Percentiles rank a stretch among this genome's conserved stretches.
These are phyloP conservation scores for Globisporangium paroecandrum DNA, from an alignment of 352 stramenopile species.

Conservation along the genomic window DNA sequence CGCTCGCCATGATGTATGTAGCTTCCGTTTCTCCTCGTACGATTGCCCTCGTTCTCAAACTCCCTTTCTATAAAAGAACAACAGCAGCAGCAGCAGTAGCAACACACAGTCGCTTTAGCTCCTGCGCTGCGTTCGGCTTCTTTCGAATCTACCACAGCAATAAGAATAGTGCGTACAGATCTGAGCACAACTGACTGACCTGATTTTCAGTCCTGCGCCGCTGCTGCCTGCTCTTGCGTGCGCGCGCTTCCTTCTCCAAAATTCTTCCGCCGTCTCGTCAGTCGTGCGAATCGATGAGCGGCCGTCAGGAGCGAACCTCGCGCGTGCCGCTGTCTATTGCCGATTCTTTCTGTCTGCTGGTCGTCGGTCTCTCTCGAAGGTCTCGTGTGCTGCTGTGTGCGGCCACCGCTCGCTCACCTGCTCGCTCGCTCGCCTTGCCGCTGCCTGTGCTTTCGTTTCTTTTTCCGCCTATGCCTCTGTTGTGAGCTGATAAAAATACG, in stretches of 20 bases:
- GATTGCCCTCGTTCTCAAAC: background rate
- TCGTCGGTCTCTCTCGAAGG: background rate
- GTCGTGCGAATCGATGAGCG: background rate
- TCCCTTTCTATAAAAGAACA: conserved; percentile 9
- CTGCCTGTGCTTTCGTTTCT: conserved; percentile 6
- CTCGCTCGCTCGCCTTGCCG: background rate
- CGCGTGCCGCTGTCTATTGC: background rate
- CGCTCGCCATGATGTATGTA: conserved; percentile 1
- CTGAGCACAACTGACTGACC: background rate
- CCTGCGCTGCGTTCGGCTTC: background rate
- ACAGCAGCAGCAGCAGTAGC: background rate
- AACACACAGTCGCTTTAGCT: background rate
- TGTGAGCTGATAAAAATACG: conserved; percentile 7
- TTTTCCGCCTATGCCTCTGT: conserved; percentile 6
- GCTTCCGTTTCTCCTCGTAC: conserved; percentile 2
- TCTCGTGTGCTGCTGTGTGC: too few species aligned
- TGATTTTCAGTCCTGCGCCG: background rate
- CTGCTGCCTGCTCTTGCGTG: background rate
- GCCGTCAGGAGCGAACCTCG: background rate
- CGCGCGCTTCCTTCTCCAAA: background rate
- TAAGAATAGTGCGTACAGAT: background rate
- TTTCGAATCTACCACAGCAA: background rate
- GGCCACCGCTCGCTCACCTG: background rate
- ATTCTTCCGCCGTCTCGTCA: background rate
- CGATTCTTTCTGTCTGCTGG: background rate